Base-by-base conservation (phyloP, 164 flowering plant genomes). In the Cinnamomum chago region DNA sequence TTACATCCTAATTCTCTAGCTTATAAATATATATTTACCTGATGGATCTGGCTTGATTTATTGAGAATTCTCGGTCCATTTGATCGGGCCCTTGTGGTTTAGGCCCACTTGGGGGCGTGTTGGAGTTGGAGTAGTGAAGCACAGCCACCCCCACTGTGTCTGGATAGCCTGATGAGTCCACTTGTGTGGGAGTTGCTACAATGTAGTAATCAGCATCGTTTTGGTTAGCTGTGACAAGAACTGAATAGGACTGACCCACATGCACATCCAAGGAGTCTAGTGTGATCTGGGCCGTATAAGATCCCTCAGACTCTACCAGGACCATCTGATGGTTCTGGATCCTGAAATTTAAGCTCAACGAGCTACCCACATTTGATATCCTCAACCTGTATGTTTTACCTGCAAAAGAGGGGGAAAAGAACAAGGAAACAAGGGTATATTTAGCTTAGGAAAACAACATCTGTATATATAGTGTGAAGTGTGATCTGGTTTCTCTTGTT, bases 291-390 rank as follows among this genome's bases (percentile, higher is more conserved):
- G 75, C 75, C 33, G 91, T 83, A 82, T 90, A 90, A 14, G 97
- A 86, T 40, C 97, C 97, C 75, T 92, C 97, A 7, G 91, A 87
- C 69, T 90, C 97, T 11, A 92, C 91, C 78, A 92, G 22, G 27
- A 86, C 74, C 94, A 90, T 86, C 23, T 28, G 47, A 80, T 92
- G 97, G 50, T 78, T 80, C 64, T 88, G 88, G 35, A 92, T 88
- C 78, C 86, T 81, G 82, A 92, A 88, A 72, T 92, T 90, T 60
- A 89, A 76, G 80, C 90, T 88, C 55, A 76, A 64, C 17, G 70
- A 65, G 18, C 22, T 81, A 15, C 97, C 92, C 12, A 85, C 88
- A 27, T 88, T 90, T 2, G 90, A 86, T 79, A 92, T 83, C 73
- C 94, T 82, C 30, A 92, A 79, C 70, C 89, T 52, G 72, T 89